Percentiles rank a stretch among this genome's conserved stretches.
Conservation (phyloP, 2,329 filamentous ascomycete species). For the Neurospora sp. region DNA sequence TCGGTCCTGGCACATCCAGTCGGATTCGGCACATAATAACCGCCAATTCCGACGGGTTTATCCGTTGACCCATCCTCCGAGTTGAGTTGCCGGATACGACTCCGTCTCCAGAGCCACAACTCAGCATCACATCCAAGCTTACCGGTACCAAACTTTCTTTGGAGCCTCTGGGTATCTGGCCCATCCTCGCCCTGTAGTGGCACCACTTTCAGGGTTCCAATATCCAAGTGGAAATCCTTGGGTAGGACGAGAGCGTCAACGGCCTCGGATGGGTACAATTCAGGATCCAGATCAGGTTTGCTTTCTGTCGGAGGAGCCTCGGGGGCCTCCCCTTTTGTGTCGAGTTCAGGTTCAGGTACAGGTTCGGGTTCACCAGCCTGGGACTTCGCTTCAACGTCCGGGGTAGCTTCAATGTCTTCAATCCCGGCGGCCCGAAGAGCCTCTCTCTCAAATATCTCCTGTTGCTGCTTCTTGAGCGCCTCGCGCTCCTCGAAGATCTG, state of each 20-base stretch:
- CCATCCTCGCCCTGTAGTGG: conserved; percentile 34
- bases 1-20: conserved; percentile 87
- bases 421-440: conserved; percentile 24
- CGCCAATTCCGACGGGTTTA: conserved; percentile 37
- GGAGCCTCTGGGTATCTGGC: conserved; percentile 39
- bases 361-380: conserved; percentile 16
- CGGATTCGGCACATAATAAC: conserved; percentile 74
- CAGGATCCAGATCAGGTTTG: conserved; percentile 30
- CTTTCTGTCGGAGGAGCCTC: conserved; percentile 14
- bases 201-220: conserved; percentile 35
- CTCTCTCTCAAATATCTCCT: conserved; percentile 38
- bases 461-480: conserved; percentile 47
- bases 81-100: conserved; percentile 48
- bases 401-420: conserved; percentile 25
- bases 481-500: conserved; percentile 61
- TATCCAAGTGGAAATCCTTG: conserved; percentile 33
- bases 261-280: conserved; percentile 39
- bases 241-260: conserved; percentile 37
- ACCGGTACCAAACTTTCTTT: conserved; percentile 34
- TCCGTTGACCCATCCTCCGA: conserved; percentile 23
- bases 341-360: conserved; percentile 12
- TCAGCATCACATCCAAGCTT: conserved; percentile 37
- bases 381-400: conserved; percentile 24
- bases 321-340: conserved; percentile 1
- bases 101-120: conserved; percentile 48